Evolutionary conservation across 1,284 basidiomycete genomes (phyloP).

Genomic region (Leccinum variabile): DNA sequence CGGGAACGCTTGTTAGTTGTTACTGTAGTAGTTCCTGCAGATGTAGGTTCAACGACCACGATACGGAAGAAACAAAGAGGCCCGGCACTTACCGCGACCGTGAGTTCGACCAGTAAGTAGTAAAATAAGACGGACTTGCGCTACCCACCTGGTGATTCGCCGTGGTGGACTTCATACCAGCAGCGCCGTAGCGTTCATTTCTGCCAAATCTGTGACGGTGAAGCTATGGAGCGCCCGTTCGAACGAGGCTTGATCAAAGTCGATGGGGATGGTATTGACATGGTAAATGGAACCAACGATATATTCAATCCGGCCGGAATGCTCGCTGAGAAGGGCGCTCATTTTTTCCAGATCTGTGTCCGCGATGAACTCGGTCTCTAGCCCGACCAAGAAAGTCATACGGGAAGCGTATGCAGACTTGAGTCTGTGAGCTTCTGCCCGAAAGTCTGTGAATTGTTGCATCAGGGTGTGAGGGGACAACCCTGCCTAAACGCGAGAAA

Average conservation of each 20-base stretch:
- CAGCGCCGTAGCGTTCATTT: slow-evolving; percentile 20
- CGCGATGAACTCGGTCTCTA: slow-evolving; percentile 93
- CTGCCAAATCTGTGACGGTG: slow-evolving; percentile 30
- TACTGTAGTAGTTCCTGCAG: too few species aligned
- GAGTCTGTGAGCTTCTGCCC: slow-evolving; percentile 77
- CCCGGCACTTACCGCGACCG: too few species aligned
- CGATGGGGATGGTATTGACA: slow-evolving; percentile 85
- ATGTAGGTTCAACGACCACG: too few species aligned
- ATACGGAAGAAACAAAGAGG: too few species aligned
- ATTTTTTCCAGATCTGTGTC: slow-evolving; percentile 63
- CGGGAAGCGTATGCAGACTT: slow-evolving; percentile 56
- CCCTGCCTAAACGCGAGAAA: slow-evolving; percentile 42
- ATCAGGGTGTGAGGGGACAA: slow-evolving; percentile 49
- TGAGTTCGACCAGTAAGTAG: too few species aligned
- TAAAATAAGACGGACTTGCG: too few species aligned
- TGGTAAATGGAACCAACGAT: slow-evolving; percentile 95
- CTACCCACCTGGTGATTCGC: too few species aligned
- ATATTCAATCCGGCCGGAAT: slow-evolving; percentile 72
- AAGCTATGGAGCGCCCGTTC: slow-evolving; percentile 53
- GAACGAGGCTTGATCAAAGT: slow-evolving; percentile 83
- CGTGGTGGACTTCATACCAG: too few species aligned
- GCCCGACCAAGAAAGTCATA: slow-evolving; percentile 82
- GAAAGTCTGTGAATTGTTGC: slow-evolving; percentile 65
- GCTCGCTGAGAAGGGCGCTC: slow-evolving; percentile 44
- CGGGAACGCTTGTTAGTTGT: too few species aligned